phyloP scores from a whole-genome alignment of 495 filamentous ascomycete species.

The Neurospora intermedia region DNA sequence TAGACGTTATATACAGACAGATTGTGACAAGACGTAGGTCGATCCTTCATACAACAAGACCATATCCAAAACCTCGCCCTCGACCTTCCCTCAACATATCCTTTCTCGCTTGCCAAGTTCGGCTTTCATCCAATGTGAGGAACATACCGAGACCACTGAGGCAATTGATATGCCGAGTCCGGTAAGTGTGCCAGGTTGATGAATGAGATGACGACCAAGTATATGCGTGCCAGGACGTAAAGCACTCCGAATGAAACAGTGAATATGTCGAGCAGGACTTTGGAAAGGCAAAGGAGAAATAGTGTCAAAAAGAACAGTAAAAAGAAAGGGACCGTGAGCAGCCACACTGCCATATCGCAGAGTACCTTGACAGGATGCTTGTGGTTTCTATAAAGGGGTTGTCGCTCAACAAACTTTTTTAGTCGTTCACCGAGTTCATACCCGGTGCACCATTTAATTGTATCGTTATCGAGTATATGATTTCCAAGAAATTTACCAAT shows the following conservation, averaged over 20 bases:
- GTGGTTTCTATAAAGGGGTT: neutral
- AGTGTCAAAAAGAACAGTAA: accelerated
- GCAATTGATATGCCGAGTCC: neutral
- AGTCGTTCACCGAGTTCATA: neutral
- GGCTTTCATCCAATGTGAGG: neutral
- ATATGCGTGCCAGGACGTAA: neutral
- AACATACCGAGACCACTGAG: neutral
- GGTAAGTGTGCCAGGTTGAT: neutral
- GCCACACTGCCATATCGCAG: neutral
- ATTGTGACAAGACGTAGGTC: neutral
- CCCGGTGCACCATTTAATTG: too few relatives aligned
- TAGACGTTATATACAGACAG: neutral
- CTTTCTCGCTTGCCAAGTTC: neutral
- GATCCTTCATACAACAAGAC: neutral
- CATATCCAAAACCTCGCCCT: neutral
- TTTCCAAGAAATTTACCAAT: too few relatives aligned
- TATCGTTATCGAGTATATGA: too few relatives aligned
- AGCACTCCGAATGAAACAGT: neutral
- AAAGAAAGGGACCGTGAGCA: accelerated
- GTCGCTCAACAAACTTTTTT: neutral
- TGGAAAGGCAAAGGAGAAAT: neutral
- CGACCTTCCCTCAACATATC: neutral
- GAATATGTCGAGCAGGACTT: neutral
- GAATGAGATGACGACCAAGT: neutral
- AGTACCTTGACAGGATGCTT: neutral